Conservation (phyloP, 1,139 yeast genomes). For the Nakaseomyces bracarensis region DNA sequence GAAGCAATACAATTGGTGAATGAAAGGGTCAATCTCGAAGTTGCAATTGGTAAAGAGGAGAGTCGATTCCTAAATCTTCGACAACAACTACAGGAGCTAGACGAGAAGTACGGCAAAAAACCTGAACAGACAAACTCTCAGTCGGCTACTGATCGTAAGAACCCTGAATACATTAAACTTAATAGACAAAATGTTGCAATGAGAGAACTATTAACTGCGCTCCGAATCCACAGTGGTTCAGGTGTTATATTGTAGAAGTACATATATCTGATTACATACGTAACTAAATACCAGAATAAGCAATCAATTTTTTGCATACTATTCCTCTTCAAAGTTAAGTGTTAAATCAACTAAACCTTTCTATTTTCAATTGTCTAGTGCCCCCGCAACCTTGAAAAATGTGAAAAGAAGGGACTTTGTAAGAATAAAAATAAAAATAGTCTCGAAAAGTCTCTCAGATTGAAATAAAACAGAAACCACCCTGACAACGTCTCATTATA, state of each 20-base stretch:
- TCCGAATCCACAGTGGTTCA: conserved; percentile 16
- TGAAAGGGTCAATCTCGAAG: neutral
- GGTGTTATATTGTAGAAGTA: neutral
- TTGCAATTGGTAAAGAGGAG: neutral
- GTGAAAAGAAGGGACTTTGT: too few relatives aligned
- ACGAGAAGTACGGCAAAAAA: conserved; percentile 1
- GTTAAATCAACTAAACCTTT: too few relatives aligned
- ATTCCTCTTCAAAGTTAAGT: too few relatives aligned
- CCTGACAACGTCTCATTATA: too few relatives aligned
- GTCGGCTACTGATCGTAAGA: neutral
- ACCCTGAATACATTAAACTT: conserved; percentile 5
- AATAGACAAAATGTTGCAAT: conserved; percentile 13
- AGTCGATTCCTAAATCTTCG: neutral
- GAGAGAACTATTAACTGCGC: conserved; percentile 17
- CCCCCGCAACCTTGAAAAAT: too few relatives aligned
- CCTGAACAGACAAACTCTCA: neutral
- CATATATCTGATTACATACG: neutral
- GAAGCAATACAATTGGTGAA: neutral
- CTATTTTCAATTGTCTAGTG: too few relatives aligned
- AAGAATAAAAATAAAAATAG: too few relatives aligned
- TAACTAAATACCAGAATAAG: neutral
- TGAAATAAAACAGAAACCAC: too few relatives aligned
- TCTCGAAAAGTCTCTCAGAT: too few relatives aligned
- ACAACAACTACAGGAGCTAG: conserved; percentile 8
- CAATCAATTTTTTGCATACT: neutral